Evolutionary conservation across 2,329 filamentous ascomycete genomes (phyloP).

Genomic region (Aspergillus uvarum): DNA sequence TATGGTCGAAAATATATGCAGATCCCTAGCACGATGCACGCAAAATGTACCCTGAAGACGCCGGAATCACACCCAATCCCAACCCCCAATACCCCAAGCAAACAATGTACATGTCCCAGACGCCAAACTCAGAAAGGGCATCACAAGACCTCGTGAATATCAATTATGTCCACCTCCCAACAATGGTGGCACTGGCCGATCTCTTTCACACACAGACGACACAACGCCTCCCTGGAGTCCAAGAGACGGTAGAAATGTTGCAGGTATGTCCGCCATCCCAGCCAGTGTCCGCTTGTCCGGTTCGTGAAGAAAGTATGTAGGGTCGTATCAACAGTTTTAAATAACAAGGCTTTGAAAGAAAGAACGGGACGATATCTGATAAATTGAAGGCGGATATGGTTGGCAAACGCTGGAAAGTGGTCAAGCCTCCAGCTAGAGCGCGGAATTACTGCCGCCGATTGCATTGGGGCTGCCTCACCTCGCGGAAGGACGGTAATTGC

Average conservation of each 20-base stretch:
- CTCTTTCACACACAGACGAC: not conserved
- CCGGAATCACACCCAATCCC: slow-evolving; percentile 14
- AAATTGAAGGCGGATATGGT: slow-evolving; percentile 3
- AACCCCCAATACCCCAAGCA: slow-evolving; percentile 18
- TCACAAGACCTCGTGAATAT: not conserved
- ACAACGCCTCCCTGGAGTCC: not conserved
- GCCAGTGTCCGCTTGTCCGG: slow-evolving; percentile 4
- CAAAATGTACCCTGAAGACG: slow-evolving; percentile 20
- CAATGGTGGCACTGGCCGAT: not conserved
- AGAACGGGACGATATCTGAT: not conserved
- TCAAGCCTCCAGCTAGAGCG: not conserved
- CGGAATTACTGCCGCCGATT: not conserved
- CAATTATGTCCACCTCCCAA: slow-evolving; percentile 4
- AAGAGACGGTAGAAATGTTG: slow-evolving; percentile 7
- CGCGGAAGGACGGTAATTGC: not conserved
- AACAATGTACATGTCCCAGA: slow-evolving; percentile 29
- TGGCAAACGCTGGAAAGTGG: slow-evolving; percentile 2
- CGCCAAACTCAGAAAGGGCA: slow-evolving; percentile 11
- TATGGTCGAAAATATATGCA: slow-evolving; percentile 6
- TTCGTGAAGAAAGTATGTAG: slow-evolving; percentile 22
- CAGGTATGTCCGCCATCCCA: slow-evolving; percentile 3
- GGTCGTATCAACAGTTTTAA: slow-evolving; percentile 27
- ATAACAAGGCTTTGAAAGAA: slow-evolving; percentile 17
- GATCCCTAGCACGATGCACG: slow-evolving; percentile 11
- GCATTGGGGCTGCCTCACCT: not conserved